These are phyloP conservation scores for Angophora floribunda DNA, from an alignment of 345 rosid genomes.

Conservation along the genomic window DNA sequence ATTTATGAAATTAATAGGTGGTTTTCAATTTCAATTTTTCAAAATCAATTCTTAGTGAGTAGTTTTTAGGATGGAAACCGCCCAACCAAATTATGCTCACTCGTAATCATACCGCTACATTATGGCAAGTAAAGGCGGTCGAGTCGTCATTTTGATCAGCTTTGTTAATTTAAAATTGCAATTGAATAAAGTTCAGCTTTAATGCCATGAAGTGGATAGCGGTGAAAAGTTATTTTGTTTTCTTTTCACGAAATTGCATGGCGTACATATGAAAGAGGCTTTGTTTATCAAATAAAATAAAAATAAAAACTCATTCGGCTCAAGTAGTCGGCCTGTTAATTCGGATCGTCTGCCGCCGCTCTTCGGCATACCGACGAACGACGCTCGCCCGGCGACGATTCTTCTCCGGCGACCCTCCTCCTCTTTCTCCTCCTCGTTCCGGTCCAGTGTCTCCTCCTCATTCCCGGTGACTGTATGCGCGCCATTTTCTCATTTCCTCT, in stretches of 20 bases:
- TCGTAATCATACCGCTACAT: no score
- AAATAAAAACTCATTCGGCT: not conserved
- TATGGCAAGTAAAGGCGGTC: not conserved
- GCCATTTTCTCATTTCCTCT: not conserved
- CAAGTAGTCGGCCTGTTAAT: accelerated
- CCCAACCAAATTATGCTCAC: no score
- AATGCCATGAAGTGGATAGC: not conserved
- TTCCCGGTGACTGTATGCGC: not conserved
- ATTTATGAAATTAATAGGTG: no score
- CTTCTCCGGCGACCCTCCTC: not conserved
- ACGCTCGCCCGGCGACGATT: not conserved
- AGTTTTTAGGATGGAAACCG: no score
- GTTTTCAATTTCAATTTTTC: no score
- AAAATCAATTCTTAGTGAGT: no score
- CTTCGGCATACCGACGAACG: not conserved
- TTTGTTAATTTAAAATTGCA: not conserved
- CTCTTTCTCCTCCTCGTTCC: not conserved
- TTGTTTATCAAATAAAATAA: not conserved
- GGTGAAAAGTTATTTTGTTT: no score
- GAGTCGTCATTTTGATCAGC: not conserved
- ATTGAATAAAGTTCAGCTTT: not conserved
- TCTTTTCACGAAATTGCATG: no score
- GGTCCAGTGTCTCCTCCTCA: not conserved
- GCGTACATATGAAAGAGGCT: no score
- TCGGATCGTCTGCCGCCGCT: not conserved